Evolutionary conservation across 2,329 filamentous ascomycete species (phyloP).

Genomic region (Pseudogymnoascus sp.): DNA sequence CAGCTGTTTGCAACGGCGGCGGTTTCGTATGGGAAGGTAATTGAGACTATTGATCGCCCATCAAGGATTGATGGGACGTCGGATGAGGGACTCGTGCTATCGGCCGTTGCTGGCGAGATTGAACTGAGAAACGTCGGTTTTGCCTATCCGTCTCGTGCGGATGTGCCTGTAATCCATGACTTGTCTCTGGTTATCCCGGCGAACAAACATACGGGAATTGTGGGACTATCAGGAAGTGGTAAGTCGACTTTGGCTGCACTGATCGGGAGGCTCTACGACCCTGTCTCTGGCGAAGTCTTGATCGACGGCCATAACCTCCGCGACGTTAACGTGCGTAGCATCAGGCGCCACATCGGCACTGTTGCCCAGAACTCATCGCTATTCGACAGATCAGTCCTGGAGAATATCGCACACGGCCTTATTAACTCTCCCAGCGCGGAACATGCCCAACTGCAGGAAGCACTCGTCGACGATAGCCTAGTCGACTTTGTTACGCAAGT

Average conservation of each 20-base stretch:
- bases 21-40: slow-evolving; percentile 27
- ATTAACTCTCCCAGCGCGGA: slow-evolving; percentile 35
- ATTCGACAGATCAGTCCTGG: slow-evolving; percentile 39
- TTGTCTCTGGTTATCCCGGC: slow-evolving; percentile 30
- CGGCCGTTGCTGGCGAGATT: slow-evolving; percentile 25
- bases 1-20: slow-evolving; percentile 38
- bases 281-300: slow-evolving; percentile 40
- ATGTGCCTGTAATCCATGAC: slow-evolving; percentile 28
- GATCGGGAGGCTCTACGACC: slow-evolving; percentile 40
- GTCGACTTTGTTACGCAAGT: slow-evolving; percentile 39
- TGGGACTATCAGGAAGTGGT: slow-evolving; percentile 39
- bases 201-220: slow-evolving; percentile 36
- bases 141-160: slow-evolving; percentile 30
- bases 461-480: slow-evolving; percentile 31
- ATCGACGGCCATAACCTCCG: slow-evolving; percentile 22
- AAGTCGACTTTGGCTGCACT: slow-evolving; percentile 39
- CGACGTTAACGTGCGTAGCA: slow-evolving; percentile 22
- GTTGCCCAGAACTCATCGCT: slow-evolving; percentile 26
- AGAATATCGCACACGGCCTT: slow-evolving; percentile 47
- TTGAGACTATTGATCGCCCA: slow-evolving; percentile 38
- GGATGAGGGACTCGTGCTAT: slow-evolving; percentile 17
- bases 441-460: slow-evolving; percentile 39
- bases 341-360: slow-evolving; percentile 17
- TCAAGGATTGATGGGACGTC: slow-evolving; percentile 21
- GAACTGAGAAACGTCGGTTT: slow-evolving; percentile 31